phyloP scores from a whole-genome alignment of 164 flowering plant species.

The Tetrastigma voinierianum region DNA sequence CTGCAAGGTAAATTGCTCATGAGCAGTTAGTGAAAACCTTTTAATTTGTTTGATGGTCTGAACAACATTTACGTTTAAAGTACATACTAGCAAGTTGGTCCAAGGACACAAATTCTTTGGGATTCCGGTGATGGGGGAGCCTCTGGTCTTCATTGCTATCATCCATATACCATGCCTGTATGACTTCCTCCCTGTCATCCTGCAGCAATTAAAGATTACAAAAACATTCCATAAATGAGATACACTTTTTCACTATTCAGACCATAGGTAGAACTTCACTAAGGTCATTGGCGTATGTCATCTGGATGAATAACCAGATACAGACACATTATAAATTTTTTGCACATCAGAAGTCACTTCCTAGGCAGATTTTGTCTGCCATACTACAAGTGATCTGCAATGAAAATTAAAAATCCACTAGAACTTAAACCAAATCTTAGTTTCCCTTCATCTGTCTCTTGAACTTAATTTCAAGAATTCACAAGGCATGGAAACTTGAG shows the following conservation, averaged over 20 bases:
- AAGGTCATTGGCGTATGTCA: too few relatives aligned
- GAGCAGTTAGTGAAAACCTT: neutral
- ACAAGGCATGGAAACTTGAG: too few relatives aligned
- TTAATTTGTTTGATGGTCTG: neutral
- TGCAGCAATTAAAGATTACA: slow-evolving; percentile 21
- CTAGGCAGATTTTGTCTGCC: too few relatives aligned
- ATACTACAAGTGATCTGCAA: too few relatives aligned
- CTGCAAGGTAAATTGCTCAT: slow-evolving; percentile 32
- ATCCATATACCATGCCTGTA: slow-evolving; percentile 98
- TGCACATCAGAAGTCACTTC: too few relatives aligned
- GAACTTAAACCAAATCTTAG: too few relatives aligned
- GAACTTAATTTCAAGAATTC: too few relatives aligned
- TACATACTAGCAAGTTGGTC: slow-evolving; percentile 66
- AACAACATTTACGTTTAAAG: neutral
- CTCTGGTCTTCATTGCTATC: slow-evolving; percentile 89
- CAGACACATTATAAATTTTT: neutral
- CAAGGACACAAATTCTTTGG: slow-evolving; percentile 77
- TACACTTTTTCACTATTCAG: neutral
- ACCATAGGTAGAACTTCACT: too few relatives aligned
- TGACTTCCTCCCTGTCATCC: slow-evolving; percentile 82
- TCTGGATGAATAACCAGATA: neutral
- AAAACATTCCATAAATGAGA: neutral
- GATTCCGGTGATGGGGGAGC: slow-evolving; percentile 88
- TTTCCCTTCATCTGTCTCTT: too few relatives aligned
- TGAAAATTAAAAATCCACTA: too few relatives aligned